These are phyloP conservation scores for Ustulina deusta DNA, from an alignment of 2,329 filamentous ascomycete species.

Conservation along the genomic window DNA sequence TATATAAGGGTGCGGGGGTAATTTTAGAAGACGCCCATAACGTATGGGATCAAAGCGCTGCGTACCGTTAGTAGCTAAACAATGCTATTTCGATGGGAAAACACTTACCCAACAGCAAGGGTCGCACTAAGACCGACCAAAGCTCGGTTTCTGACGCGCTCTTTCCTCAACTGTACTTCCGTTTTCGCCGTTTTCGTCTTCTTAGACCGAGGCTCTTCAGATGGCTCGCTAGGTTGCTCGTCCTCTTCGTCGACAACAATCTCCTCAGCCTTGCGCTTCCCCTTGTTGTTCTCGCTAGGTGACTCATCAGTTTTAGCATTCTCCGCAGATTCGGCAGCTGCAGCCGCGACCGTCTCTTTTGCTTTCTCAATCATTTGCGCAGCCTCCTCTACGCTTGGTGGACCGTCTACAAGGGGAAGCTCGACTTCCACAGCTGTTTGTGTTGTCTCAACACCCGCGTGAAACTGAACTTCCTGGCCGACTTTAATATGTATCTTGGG, in stretches of 20 bases:
- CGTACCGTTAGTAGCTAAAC: slow-evolving; percentile 23
- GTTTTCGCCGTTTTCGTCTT: slow-evolving; percentile 83
- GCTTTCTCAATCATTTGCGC: slow-evolving; percentile 87
- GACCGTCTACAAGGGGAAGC: slow-evolving; percentile 72
- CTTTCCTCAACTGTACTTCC: slow-evolving; percentile 83
- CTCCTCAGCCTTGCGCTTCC: slow-evolving; percentile 81
- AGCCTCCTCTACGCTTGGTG: slow-evolving; percentile 81
- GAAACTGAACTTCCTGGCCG: slow-evolving; percentile 64
- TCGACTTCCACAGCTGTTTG: slow-evolving; percentile 81
- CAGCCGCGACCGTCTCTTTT: slow-evolving; percentile 86
- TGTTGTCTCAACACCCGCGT: slow-evolving; percentile 73
- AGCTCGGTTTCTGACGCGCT: slow-evolving; percentile 87
- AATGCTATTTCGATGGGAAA: not conserved
- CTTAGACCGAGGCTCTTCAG: slow-evolving; percentile 71
- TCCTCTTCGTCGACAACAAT: slow-evolving; percentile 73
- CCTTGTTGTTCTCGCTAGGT: slow-evolving; percentile 60
- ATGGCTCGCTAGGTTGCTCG: slow-evolving; percentile 62
- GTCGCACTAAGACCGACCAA: slow-evolving; percentile 88
- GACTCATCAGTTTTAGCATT: slow-evolving; percentile 51
- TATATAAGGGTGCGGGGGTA: slow-evolving; percentile 16
- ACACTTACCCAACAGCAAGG: slow-evolving; percentile 87
- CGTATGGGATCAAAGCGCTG: slow-evolving; percentile 62
- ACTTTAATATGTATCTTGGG: slow-evolving; percentile 76
- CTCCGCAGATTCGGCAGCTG: slow-evolving; percentile 64
- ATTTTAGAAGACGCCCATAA: slow-evolving; percentile 62